Conservation (phyloP, 441 rosid genomes). For the Gossypium lobatum region DNA sequence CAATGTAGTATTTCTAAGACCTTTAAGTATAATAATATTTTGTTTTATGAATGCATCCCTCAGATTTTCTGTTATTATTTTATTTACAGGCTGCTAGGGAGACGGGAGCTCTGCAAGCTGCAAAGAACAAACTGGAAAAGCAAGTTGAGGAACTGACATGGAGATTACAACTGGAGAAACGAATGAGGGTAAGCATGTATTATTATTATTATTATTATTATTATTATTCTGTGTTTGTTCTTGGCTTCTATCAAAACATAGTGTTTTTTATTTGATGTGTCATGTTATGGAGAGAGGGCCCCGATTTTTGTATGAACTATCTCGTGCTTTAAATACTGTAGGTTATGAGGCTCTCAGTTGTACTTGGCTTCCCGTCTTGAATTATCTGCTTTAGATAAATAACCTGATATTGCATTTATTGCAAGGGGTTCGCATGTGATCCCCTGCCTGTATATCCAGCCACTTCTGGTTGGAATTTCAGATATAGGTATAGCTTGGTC, state of each 20-base stretch:
- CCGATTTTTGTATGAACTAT: background rate
- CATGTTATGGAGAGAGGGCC: background rate
- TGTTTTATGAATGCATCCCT: background rate
- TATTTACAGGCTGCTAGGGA: slow-evolving; percentile 86
- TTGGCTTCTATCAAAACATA: background rate
- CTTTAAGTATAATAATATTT: background rate
- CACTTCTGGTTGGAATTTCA: background rate
- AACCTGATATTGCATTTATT: background rate
- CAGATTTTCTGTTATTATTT: slow-evolving; percentile 6
- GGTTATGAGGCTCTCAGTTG: background rate
- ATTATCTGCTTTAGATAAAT: slow-evolving; percentile 4
- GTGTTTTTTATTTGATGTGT: background rate
- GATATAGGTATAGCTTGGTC: background rate
- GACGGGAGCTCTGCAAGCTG: slow-evolving; percentile 99
- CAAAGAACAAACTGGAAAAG: slow-evolving; percentile 91
- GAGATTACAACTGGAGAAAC: slow-evolving; percentile 87
- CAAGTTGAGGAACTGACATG: slow-evolving; percentile 94
- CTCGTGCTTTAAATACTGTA: background rate
- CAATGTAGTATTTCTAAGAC: slow-evolving; percentile 6
- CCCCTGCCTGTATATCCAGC: background rate
- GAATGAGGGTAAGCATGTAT: slow-evolving; percentile 61
- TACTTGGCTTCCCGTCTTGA: background rate
- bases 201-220: too few relatives aligned
- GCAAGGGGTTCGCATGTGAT: background rate
- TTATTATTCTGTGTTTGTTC: background rate